Conservation (phyloP, 2,329 filamentous ascomycete species). For the Fusarium sp. region DNA sequence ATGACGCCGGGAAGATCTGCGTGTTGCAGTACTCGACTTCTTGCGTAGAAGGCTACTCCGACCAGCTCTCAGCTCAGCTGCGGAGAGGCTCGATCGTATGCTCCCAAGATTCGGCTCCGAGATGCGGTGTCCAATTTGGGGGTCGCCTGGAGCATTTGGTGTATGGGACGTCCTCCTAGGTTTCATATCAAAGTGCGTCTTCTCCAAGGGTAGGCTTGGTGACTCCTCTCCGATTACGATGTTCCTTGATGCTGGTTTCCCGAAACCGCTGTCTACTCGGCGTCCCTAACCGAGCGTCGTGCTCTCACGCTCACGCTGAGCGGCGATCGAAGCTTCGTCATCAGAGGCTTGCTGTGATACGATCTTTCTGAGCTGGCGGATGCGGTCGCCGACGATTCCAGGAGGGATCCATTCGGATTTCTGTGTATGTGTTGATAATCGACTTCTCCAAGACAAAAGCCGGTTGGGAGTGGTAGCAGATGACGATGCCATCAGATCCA, state of each 20-base stretch:
- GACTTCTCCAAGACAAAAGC: conserved; percentile 12
- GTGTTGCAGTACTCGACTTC: neutral
- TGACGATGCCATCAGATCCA: conserved; percentile 28
- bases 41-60: neutral
- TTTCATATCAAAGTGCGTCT: conserved; percentile 36
- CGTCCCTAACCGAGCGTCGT: conserved; percentile 46
- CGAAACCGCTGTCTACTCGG: conserved; percentile 41
- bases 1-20: neutral
- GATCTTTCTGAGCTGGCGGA: conserved; percentile 45
- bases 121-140: conserved; percentile 4
- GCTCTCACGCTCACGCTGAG: conserved; percentile 41
- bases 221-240: conserved; percentile 37
- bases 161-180: conserved; percentile 22
- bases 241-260: conserved; percentile 44
- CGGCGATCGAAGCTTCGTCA: conserved; percentile 12
- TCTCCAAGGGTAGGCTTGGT: conserved; percentile 32
- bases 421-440: conserved; percentile 14
- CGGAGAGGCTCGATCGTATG: conserved; percentile 24
- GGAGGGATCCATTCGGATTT: conserved; percentile 35
- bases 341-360: conserved; percentile 22
- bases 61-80: conserved; percentile 9
- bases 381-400: conserved; percentile 47
- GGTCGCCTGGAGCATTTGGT: neutral
- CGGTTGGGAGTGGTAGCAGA: conserved; percentile 11
- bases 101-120: neutral